Conservation (phyloP, 805 yeast genomes). For the Wickerhamiella siamensis region DNA sequence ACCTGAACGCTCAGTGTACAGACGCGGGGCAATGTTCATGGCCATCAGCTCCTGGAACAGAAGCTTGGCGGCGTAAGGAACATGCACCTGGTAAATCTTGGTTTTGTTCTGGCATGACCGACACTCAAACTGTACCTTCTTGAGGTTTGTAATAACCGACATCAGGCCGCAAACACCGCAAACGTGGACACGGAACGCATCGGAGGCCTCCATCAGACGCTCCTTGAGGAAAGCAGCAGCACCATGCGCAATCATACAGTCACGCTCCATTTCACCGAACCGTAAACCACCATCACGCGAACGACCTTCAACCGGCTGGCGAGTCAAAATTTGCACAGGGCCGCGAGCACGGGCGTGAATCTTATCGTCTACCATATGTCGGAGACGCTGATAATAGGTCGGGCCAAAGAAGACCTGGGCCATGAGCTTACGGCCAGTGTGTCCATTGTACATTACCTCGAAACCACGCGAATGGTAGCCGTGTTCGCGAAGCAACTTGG, state of each 20-base stretch:
- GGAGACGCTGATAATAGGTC: slow-evolving; percentile 92
- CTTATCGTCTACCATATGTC: slow-evolving; percentile 99
- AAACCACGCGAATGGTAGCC: slow-evolving; percentile 98
- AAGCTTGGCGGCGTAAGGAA: slow-evolving; percentile 96
- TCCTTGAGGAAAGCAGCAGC: slow-evolving; percentile 97
- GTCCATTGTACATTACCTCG: slow-evolving; percentile 97
- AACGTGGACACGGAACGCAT: slow-evolving; percentile 94
- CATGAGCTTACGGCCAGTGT: slow-evolving; percentile 94
- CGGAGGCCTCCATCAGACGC: slow-evolving; percentile 97
- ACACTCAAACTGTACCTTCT: slow-evolving; percentile 96
- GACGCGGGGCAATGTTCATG: slow-evolving; percentile 94
- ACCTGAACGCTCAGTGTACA: slow-evolving; percentile 85
- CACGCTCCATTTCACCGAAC: slow-evolving; percentile 99
- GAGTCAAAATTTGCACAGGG: slow-evolving; percentile 91
- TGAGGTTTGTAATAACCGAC: slow-evolving; percentile 94
- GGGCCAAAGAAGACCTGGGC: slow-evolving; percentile 99
- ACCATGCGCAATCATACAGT: slow-evolving; percentile 99
- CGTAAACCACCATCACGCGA: slow-evolving; percentile 98
- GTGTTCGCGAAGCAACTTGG: slow-evolving; percentile 80
- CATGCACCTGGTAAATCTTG: slow-evolving; percentile 91
- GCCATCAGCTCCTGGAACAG: slow-evolving; percentile 99
- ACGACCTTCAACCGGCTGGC: slow-evolving; percentile 99
- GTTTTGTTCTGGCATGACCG: slow-evolving; percentile 97
- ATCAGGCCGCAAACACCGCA: slow-evolving; percentile 98
- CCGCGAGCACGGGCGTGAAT: slow-evolving; percentile 99